phyloP scores from a whole-genome alignment of 106 monocot genomes.

The Dendrobium chrysotoxum region DNA sequence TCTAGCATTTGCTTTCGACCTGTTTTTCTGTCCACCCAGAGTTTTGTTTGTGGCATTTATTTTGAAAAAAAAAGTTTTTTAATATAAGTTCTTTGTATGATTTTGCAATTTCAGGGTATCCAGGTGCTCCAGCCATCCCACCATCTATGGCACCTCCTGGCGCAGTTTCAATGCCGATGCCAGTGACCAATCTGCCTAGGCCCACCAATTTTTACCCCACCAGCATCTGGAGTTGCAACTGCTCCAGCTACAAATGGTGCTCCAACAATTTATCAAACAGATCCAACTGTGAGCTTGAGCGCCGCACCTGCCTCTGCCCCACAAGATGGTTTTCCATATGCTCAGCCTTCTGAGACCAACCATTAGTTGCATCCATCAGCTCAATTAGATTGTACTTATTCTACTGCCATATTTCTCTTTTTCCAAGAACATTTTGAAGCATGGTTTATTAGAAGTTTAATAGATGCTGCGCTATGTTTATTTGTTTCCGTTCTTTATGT shows the following conservation, averaged over 20 bases:
- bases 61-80: background rate
- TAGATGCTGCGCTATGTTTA: background rate
- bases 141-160: conserved; percentile 15
- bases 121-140: conserved; percentile 9
- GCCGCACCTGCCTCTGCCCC: conserved; percentile 6
- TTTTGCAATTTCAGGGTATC: conserved; percentile 13
- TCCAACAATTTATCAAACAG: conserved; percentile 1
- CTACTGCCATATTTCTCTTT: background rate
- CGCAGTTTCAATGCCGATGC: conserved; percentile 25
- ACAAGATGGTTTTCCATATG: conserved; percentile 17
- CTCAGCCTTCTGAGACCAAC: conserved; percentile 17
- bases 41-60: background rate
- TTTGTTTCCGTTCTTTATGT: background rate
- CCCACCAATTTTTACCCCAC: conserved; percentile 24
- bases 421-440: no score
- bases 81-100: background rate
- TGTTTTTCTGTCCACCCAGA: background rate
- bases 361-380: conserved; percentile 6
- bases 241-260: conserved; percentile 4
- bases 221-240: conserved; percentile 7
- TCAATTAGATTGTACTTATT: background rate
- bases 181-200: conserved; percentile 13
- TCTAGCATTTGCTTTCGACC: no score
- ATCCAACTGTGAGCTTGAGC: background rate
- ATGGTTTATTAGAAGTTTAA: background rate